These are phyloP conservation scores for Melampsora larici-populina DNA, from an alignment of 1,284 basidiomycete genomes.

Conservation along the genomic window DNA sequence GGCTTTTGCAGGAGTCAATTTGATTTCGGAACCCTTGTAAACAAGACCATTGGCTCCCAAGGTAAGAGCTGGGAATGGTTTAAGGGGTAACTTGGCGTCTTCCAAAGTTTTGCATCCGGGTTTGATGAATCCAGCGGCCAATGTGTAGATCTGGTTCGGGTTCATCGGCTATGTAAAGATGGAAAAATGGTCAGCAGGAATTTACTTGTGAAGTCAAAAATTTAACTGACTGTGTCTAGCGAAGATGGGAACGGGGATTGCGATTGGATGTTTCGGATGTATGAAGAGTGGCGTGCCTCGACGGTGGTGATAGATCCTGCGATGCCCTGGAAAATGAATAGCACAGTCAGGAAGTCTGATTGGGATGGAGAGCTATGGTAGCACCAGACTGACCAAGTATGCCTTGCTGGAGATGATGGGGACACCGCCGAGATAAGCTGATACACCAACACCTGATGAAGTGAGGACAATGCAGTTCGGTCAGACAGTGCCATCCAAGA, in stretches of 20 bases:
- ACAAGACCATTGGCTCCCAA: background rate
- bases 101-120: background rate
- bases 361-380: background rate
- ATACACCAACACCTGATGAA: conserved; percentile 28
- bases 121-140: background rate
- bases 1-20: background rate
- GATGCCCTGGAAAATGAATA: conserved; percentile 48
- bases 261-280: background rate
- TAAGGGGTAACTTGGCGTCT: background rate
- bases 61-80: background rate
- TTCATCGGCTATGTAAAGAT: background rate
- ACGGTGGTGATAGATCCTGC: conserved; percentile 54
- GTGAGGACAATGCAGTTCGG: conserved; percentile 40
- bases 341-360: background rate
- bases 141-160: background rate
- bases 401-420: conserved; percentile 17
- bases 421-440: conserved; percentile 50
- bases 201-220: background rate
- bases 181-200: background rate
- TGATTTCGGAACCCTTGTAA: background rate
- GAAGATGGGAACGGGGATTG: background rate
- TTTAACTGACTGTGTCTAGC: background rate
- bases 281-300: conserved; percentile 48
- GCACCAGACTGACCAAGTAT: background rate
- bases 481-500: no score